Evolutionary conservation across 1,139 yeast genomes (phyloP), one percentile per base, ranked within the genome.

Genomic region (Sugiyamaella novakii): DNA sequence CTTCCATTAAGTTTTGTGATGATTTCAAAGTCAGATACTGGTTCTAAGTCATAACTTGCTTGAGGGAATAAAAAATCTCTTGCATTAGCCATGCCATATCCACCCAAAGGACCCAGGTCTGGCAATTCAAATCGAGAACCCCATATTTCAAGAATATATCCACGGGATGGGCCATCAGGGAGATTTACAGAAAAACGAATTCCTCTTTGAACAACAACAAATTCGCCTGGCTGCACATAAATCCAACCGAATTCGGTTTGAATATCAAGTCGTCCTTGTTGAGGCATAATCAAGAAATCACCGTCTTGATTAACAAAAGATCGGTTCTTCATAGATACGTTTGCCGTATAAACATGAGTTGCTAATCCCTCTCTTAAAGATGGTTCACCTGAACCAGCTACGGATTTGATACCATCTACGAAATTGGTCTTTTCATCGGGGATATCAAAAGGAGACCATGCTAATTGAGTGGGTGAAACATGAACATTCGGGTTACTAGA

Each of bases 81-180:
- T 11, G 60, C 61, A 46, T 63, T 63, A 30, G 66, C 67, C 49
- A 63, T 53, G n/a, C 66, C 61, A 40, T 63, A 58, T 15, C 59
- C 55, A 8, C 66, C 66, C 35, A 63, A 55, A 11, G 66, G 65
- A 0, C 66, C 66, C 21, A 61, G 49, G 34, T 63, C 66, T 10
- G 66, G 66, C 12, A 63, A 52, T 34, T 61, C 63, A 43, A 62
- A 63, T 45, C 59, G 61, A 21, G 54, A 51, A n/a, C 56, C 55
- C 49, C 54, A 63, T n/a, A 62, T 50, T 43, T 63, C 66, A 35
- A 60, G 57, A 19, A 62, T 55, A 43, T 62, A 62, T 3, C 66
- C 66, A 7, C 63, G 50, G 27, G 47, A 41, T 17, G 50, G 50
- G 8, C 53, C 54, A 10, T 47, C 42, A 4, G 55, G 52, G 7